Base-by-base conservation (phyloP, 176 grass and related monocot species). In the Echinochloa phyllopogon region DNA sequence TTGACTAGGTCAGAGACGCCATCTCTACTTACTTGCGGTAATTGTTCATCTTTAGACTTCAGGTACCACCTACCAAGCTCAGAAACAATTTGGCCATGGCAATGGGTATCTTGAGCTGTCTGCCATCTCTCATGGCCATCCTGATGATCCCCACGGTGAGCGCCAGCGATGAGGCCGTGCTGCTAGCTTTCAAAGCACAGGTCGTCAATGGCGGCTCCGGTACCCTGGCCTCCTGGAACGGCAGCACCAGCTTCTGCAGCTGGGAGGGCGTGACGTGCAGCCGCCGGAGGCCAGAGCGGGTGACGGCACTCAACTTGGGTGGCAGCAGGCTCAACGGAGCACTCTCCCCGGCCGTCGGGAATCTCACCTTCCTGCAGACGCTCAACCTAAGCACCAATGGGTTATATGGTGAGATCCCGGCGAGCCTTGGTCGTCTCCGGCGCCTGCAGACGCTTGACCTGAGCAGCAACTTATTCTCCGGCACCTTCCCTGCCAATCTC, bases 321-420 rank as follows among this genome's bases (percentile, higher is more conserved):
- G 27, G 14, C 41, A 12, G 10, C 1, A 6, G 40, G n/a, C 75
- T 78, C 6, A n/a, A 0, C 2, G 75, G 75, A 6, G n/a, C 2
- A 8, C 57, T 78, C 40, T 62, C 75, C 6, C 76, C 76, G 0
- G 59, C 42, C 13, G 4, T 79, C 13, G 76, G 76, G 14, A 79
- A 79, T 43, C 59, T 79, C 0, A 36, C 76, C 0, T 79, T 20
- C 24, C 59, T 65, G 41, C 43, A 24, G 42, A 37, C 15, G 6
- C 59, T 79, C 59, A 27, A 79, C 76, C 59, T 79, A 13, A 84
- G 61, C 42, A 10, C 0, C 16, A 76, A 84, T 23, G 3, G 61
- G 72, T 7, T 84, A 3, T 4, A 8, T 16, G 72, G 72, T 6
- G 82, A 18, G 12, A 84, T 84, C 16, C 82, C 82, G 0, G 72